Base-by-base conservation (phyloP, 2,329 filamentous ascomycete species). In the Sclerotiophoma versabilis region DNA sequence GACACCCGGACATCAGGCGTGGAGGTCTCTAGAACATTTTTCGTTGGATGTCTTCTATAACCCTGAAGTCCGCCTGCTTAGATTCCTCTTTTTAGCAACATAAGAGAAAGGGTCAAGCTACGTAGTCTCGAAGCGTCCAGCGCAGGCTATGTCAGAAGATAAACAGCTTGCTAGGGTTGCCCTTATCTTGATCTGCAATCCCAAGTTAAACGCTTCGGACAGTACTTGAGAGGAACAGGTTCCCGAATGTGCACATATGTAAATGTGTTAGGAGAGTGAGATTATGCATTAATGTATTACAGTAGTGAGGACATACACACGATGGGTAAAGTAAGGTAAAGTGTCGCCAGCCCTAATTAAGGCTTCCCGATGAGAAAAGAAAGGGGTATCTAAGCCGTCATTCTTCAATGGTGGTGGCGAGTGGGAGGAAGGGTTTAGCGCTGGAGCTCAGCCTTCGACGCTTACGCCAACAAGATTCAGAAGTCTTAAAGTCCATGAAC, bases 251-350 rank as follows among this genome's bases (percentile, higher is more conserved):
- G 20, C 10, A 5, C 1, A 11, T 20, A 14, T 4, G 19, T 14
- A n/a, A 17, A 23, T n/a, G 27, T 25, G 23, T 5, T n/a, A 26
- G 17, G 17, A 22, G 9, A 20, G 27, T 27, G 29, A 5, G 19
- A 38, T 48, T 54, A 54, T 32, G 37, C 34, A 48, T 54, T 48
- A 54, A 6, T 17, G 25, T 34, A 25, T 20, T 48, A 44, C 27
- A 44, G 15, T 36, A 44, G 30, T n/a, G 41, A 7, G 11, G 14
- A 7, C 32, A 32, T 4, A 8, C 32, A 6, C 4, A 37, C 8
- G 23, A 33, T 29, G 48, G n/a, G n/a, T 39, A 4, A 27, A 25
- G 36, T 46, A 8, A 39, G n/a, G 8, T 4, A 12, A 4, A 43
- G 23, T 34, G 34, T 29, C 49, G 25, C 26, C 25, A 32, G 38